A percentile compares a stretch with the other conserved stretches of the same genome.
Evolutionary conservation across 805 yeast species (phyloP).

Genomic region (Jamesozyma lodderae): DNA sequence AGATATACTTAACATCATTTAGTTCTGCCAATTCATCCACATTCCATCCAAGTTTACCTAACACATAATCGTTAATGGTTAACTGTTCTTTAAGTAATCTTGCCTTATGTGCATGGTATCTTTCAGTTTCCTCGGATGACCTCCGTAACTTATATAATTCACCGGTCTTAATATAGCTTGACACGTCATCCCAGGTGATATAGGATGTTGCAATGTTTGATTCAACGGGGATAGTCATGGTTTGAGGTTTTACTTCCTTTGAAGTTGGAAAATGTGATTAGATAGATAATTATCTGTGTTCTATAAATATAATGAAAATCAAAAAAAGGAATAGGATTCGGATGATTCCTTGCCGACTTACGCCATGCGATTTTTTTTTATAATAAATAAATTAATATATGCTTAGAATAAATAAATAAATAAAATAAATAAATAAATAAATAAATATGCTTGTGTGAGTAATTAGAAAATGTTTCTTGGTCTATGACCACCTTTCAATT

Average conservation of each 20-base stretch:
- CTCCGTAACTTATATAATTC: constrained; percentile 43
- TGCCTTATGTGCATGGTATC: constrained; percentile 40
- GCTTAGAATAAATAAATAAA: too few relatives aligned
- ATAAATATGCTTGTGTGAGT: neutral
- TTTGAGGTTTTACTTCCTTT: too few relatives aligned
- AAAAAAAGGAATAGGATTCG: too few relatives aligned
- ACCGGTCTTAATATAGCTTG: constrained; percentile 33
- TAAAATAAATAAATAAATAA: neutral
- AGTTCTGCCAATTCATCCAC: constrained; percentile 20
- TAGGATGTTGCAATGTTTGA: too few relatives aligned
- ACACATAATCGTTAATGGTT: constrained; percentile 41
- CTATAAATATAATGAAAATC: too few relatives aligned
- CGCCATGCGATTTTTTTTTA: too few relatives aligned
- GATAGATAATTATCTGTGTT: too few relatives aligned
- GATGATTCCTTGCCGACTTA: too few relatives aligned
- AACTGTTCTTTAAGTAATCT: constrained; percentile 29
- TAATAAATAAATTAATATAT: too few relatives aligned
- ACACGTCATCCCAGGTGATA: constrained; percentile 40
- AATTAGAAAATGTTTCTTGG: constrained; percentile 7
- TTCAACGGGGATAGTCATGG: too few relatives aligned
- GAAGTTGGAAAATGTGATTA: too few relatives aligned
- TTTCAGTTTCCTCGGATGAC: constrained; percentile 34
- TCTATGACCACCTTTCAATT: constrained; percentile 16
- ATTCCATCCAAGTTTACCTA: constrained; percentile 47
- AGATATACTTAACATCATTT: constrained; percentile 14